These are phyloP conservation scores for Hirsutella minnesotensis DNA, from an alignment of 2,329 filamentous ascomycete genomes.

Conservation along the genomic window DNA sequence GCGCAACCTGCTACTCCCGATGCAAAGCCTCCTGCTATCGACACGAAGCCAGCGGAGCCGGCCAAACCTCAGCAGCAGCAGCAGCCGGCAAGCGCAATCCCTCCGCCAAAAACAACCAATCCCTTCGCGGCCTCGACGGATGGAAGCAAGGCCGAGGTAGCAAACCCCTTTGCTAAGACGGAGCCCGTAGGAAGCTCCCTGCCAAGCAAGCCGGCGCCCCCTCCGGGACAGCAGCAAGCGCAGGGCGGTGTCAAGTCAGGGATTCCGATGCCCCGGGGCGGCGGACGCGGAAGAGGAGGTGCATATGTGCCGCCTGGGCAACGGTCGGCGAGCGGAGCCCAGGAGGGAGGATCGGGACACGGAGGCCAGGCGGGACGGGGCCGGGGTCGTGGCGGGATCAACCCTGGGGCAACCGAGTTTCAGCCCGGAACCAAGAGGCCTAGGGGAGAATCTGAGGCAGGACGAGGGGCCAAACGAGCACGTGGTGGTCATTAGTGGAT, in stretches of 20 bases:
- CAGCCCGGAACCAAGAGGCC: slow-evolving; percentile 46
- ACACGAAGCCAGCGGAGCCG: slow-evolving; percentile 6
- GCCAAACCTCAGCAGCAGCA: slow-evolving; percentile 1
- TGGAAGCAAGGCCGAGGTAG: slow-evolving; percentile 5
- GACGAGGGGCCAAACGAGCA: slow-evolving; percentile 29
- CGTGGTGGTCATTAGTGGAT: slow-evolving; percentile 24
- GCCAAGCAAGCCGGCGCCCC: slow-evolving; percentile 8
- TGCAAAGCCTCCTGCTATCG: neutral
- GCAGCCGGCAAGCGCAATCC: slow-evolving; percentile 11
- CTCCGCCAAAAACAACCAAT: slow-evolving; percentile 13
- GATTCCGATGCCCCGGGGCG: slow-evolving; percentile 29
- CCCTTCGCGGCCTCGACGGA: slow-evolving; percentile 18
- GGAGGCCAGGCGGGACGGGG: slow-evolving; percentile 19
- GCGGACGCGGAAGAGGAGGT: slow-evolving; percentile 25
- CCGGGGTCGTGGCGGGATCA: slow-evolving; percentile 29
- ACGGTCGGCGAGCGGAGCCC: slow-evolving; percentile 20
- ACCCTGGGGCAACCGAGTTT: slow-evolving; percentile 41
- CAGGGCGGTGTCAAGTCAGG: slow-evolving; percentile 19
- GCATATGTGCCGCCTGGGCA: slow-evolving; percentile 25
- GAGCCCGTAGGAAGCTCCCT: slow-evolving; percentile 4
- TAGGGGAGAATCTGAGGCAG: slow-evolving; percentile 37
- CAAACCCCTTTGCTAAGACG: slow-evolving; percentile 16
- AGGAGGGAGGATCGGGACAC: slow-evolving; percentile 21
- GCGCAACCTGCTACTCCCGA: neutral
- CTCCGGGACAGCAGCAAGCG: slow-evolving; percentile 9